A percentile compares a stretch with the other conserved stretches of the same genome.
Evolutionary conservation across 805 yeast genomes (phyloP).

Genomic region (Candida hungchunana): DNA sequence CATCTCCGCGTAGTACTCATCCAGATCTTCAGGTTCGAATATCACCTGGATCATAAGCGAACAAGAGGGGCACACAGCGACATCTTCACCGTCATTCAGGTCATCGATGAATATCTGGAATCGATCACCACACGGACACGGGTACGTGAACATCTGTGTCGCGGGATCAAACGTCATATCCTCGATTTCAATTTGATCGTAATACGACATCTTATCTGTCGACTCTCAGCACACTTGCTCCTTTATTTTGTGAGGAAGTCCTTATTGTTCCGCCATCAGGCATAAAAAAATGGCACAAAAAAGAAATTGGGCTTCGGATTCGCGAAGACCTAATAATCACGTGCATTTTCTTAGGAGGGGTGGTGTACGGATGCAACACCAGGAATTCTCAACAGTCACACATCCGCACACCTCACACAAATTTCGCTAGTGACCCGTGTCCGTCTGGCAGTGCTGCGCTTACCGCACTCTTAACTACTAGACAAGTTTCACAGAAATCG

Average conservation of each 20-base stretch:
- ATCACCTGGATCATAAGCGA: slow-evolving; percentile 89
- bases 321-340: slow-evolving; percentile 2
- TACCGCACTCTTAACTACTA: slow-evolving; percentile 7
- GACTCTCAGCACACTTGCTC: too few species aligned
- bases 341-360: slow-evolving; percentile 1
- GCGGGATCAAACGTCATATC: slow-evolving; percentile 88
- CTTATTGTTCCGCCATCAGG: not conserved
- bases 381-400: slow-evolving; percentile 5
- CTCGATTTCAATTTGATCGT: slow-evolving; percentile 95
- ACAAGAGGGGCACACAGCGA: slow-evolving; percentile 96
- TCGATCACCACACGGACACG: slow-evolving; percentile 97
- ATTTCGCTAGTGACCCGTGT: slow-evolving; percentile 2
- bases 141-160: slow-evolving; percentile 83
- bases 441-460: slow-evolving; percentile 8
- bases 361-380: slow-evolving; percentile 4
- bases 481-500: not conserved
- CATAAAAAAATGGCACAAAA: not conserved
- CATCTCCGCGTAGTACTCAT: slow-evolving; percentile 37
- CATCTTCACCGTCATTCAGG: slow-evolving; percentile 82
- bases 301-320: too few species aligned
- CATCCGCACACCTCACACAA: slow-evolving; percentile 10
- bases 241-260: not conserved
- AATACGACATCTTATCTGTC: slow-evolving; percentile 34
- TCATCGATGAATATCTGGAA: slow-evolving; percentile 86
- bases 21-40: slow-evolving; percentile 59